Percentiles rank a stretch among this genome's conserved stretches.
phyloP scores from a whole-genome alignment of 2,329 filamentous ascomycete genomes.

The Raffaelea deltoideospora region DNA sequence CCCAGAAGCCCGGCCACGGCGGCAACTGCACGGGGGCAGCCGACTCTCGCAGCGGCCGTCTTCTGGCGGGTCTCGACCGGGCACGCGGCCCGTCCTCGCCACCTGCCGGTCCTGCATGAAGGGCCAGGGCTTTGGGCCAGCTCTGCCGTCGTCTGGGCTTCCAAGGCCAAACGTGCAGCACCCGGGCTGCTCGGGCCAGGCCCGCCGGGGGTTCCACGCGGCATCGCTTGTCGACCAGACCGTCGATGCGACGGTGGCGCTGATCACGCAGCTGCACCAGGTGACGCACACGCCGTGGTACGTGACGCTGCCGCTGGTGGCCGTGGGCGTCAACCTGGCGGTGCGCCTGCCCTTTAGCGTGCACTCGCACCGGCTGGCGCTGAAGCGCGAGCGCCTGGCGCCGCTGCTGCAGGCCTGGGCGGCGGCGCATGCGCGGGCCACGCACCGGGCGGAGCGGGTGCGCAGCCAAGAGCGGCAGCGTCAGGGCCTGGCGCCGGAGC shows the following conservation, averaged over 20 bases:
- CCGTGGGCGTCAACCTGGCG: constrained; percentile 20
- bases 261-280: constrained; percentile 27
- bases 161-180: no score
- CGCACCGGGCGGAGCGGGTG: constrained; percentile 7
- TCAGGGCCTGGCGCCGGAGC: not conserved
- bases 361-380: constrained; percentile 19
- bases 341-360: constrained; percentile 31
- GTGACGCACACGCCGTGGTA: constrained; percentile 34
- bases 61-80: no score
- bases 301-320: constrained; percentile 35
- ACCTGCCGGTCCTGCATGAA: no score
- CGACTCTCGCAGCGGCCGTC: no score
- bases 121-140: no score
- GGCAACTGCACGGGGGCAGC: no score
- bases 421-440: constrained; percentile 12
- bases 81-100: no score
- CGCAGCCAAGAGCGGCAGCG: not conserved
- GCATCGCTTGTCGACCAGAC: constrained; percentile 11
- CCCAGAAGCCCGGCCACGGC: no score
- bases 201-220: constrained; percentile 3
- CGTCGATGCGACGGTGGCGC: constrained; percentile 24
- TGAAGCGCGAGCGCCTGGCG: constrained; percentile 14
- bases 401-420: constrained; percentile 21
- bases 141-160: no score
- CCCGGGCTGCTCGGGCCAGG: no score